Evolutionary conservation across 2,329 filamentous ascomycete genomes (phyloP), one percentile per base, ranked within the genome.

Genomic region (Ophidiomyces ophidiicola): DNA sequence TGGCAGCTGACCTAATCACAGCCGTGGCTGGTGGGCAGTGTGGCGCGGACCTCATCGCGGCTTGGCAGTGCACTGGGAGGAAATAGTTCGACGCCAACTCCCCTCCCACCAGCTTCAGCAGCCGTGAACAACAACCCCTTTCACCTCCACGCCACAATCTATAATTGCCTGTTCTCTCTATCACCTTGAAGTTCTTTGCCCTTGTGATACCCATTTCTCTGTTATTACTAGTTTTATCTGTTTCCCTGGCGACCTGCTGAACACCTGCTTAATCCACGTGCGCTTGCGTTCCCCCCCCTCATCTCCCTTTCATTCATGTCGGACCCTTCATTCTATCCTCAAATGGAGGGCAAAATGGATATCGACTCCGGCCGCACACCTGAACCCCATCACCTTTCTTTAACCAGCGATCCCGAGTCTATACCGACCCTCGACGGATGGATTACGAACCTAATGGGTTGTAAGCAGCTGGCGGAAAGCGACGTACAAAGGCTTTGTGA

Each of bases 321-420:
- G 37, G 37, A 39, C 37, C 37, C 37, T 32, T 28, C 37, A 15
- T 39, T 39, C 44, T 41, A 34, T 36, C 38, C 31, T 19, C 26
- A 31, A 48, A 94, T 94, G 86, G 88, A 98, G 66, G 93, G 86
- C 58, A 94, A 92, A 66, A 98, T 98, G 90, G 88, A 94, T 55
- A 66, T 70, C 70, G 90, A 98, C 62, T 86, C 93, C 53, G 82
- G 81, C 57, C 83, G 87, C 66, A 78, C 82, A 56, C 82, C 86
- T 49, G 78, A 82, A 59, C 74, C 76, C 49, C 74, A 83, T 60
- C 81, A 81, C 58, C 66, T 94, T 53, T 76, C 81, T 44, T 76
- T 85, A 36, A 69, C 77, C 41, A 73, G 77, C 55, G 90, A 96
- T 68, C 82, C 88, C 41, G 79, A 87, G 45, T 84, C 86, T 52